Base-by-base conservation (phyloP, 2,329 filamentous ascomycete genomes). In the Paraphoma sp. region DNA sequence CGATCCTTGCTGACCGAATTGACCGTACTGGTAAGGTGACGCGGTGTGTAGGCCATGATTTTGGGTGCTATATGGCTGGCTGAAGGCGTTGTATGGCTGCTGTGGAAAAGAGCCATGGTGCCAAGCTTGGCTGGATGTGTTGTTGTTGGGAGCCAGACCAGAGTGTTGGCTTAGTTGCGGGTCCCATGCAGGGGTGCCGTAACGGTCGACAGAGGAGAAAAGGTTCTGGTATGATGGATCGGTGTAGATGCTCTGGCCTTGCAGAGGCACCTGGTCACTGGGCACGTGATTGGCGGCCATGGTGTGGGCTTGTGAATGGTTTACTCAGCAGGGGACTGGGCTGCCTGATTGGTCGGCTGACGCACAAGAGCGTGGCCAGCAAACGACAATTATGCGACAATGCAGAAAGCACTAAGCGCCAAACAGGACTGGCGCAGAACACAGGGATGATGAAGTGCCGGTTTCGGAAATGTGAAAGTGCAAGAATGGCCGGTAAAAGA, bases 271-370 rank as follows among this genome's bases (percentile, higher is more conserved):
- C 56, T 71, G 70, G 59, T 74, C 71, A 72, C 51, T 64, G 16
- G 70, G 71, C 73, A 76, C 70, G 73, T 76, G 73, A 76, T 69
- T 72, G 51, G 70, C 63, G 42, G 71, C 73, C 73, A 76, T 76
- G 30, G 54, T 62, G 57, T 52, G 51, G 23, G 40, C 42, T 33
- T 41, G 31, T 11, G 38, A 40, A 29, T 55, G 55, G 54, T 51
- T 40, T 53, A 55, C 54, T 57, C 55, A 56, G 14, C 33, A 36
- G 14, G 3, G 33, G 10, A 7, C 33, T 14, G 64, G 28, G 46
- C 53, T 58, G 49, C 54, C 43, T 48, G 47, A 42, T 30, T 56
- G 71, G 70, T 59, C 59, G 65, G 50, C 46, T 42, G 47, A 62
- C 57, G 63, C 70, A 67, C 68, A 63, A 62, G 50, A 58, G 33